Evolutionary conservation across 768 basidiomycete species (phyloP).

Genomic region (Roridomyces roridus): DNA sequence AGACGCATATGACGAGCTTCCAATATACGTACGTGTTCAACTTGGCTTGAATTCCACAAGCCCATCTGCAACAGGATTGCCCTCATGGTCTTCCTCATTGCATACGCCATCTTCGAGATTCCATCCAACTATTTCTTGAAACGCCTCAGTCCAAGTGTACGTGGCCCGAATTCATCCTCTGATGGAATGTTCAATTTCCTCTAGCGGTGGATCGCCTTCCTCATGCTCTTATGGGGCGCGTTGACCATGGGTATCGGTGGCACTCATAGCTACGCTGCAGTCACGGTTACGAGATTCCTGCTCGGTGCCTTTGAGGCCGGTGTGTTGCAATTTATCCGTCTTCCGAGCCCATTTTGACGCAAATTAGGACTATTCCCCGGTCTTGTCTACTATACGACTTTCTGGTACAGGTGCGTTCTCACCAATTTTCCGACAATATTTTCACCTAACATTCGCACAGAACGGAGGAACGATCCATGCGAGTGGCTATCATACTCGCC

Average conservation of each 20-base stretch:
- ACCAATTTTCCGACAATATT: neutral
- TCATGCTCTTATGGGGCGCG: slow-evolving; percentile 46
- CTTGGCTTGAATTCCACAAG: neutral
- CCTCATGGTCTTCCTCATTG: slow-evolving; percentile 44
- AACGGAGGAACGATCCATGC: slow-evolving; percentile 21
- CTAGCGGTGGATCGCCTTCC: slow-evolving; percentile 43
- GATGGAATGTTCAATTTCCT: neutral
- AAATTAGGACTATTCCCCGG: slow-evolving; percentile 44
- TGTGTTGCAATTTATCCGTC: neutral
- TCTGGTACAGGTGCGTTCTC: slow-evolving; percentile 42
- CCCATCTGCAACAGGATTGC: slow-evolving; percentile 28
- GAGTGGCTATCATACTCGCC: slow-evolving; percentile 34
- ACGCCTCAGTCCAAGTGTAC: slow-evolving; percentile 35
- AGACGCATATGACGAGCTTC: slow-evolving; percentile 31
- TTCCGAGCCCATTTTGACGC: neutral
- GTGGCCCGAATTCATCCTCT: neutral
- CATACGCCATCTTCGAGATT: slow-evolving; percentile 47
- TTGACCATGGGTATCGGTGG: slow-evolving; percentile 44
- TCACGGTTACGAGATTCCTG: slow-evolving; percentile 49
- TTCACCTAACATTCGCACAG: neutral
- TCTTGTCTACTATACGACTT: slow-evolving; percentile 48
- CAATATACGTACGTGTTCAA: slow-evolving; percentile 34
- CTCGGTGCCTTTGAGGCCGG: slow-evolving; percentile 49
- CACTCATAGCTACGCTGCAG: slow-evolving; percentile 41
- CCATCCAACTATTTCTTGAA: slow-evolving; percentile 49